phyloP scores from a whole-genome alignment of 306 rosid genomes.

The Cucurbita maxima region DNA sequence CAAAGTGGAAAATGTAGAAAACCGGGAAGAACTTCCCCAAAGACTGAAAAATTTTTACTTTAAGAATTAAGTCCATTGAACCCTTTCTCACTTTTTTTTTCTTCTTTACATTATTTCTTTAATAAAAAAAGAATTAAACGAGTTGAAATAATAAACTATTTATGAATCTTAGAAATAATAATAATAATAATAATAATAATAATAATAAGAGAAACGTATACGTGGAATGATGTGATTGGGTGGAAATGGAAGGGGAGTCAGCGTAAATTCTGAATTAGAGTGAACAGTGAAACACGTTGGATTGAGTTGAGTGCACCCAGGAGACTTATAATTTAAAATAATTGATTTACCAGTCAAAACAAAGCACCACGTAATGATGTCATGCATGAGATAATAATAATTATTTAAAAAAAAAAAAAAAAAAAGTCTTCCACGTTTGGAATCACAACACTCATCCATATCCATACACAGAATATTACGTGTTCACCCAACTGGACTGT shows the following conservation, averaged over 20 bases:
- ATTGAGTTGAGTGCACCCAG: not conserved
- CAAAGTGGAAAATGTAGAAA: not conserved
- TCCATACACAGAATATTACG: no score
- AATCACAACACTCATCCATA: not conserved
- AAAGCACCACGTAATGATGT: not conserved
- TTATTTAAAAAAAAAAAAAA: no score
- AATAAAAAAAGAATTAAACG: not conserved
- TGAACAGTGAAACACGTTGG: not conserved
- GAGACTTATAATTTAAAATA: no score
- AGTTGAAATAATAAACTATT: not conserved
- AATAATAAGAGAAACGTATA: not conserved
- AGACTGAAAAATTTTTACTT: not conserved
- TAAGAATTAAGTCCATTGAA: not conserved
- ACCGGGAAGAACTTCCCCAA: not conserved
- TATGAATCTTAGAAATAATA: not conserved
- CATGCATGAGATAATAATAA: not conserved
- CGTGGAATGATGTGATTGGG: not conserved
- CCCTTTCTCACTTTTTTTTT: not conserved
- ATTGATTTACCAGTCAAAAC: not conserved
- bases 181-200: not conserved
- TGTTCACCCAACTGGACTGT: no score
- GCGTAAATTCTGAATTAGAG: not conserved
- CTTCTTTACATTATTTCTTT: not conserved
- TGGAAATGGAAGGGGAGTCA: not conserved
- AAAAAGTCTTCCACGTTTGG: not conserved